These are phyloP conservation scores for Zygnema circumcarinatum DNA, from an alignment of 139 green algal genomes.

Conservation along the genomic window DNA sequence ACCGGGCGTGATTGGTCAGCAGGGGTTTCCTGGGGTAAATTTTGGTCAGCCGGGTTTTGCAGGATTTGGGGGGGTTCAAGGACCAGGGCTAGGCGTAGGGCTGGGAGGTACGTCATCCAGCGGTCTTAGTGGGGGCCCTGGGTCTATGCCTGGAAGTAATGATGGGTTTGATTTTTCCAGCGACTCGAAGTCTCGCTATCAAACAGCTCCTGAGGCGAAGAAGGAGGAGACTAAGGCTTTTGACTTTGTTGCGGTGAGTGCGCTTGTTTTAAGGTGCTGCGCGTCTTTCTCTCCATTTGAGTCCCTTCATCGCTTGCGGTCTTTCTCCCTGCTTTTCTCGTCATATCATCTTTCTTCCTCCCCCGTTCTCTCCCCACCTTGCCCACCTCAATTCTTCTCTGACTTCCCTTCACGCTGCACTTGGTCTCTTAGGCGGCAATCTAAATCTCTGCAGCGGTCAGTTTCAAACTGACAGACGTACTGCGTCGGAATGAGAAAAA, in stretches of 20 bases:
- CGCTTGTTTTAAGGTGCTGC: not conserved
- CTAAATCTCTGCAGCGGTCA: no score
- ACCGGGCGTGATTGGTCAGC: not conserved
- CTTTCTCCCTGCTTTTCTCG: not conserved
- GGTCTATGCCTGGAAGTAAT: not conserved
- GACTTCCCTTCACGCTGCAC: no score
- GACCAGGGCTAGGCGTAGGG: not conserved
- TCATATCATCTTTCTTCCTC: not conserved
- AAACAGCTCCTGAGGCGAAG: not conserved
- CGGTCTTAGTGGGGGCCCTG: not conserved
- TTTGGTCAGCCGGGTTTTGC: not conserved
- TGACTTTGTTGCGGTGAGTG: constrained; percentile 24
- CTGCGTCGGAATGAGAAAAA: no score
- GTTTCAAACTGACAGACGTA: no score
- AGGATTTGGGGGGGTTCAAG: not conserved
- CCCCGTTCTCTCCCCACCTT: not conserved
- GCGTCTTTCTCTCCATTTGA: not conserved
- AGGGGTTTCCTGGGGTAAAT: not conserved
- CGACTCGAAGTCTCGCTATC: not conserved
- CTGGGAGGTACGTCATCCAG: not conserved
- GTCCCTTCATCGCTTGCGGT: not conserved
- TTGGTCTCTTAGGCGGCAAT: no score
- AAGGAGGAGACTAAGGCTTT: constrained; percentile 37
- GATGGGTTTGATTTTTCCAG: constrained; percentile 30
- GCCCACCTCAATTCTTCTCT: no score